A percentile compares a stretch with the other conserved stretches of the same genome.
Evolutionary conservation across 257 asterid genomes (phyloP).

Genomic region (Solanum pimpinellifolium): DNA sequence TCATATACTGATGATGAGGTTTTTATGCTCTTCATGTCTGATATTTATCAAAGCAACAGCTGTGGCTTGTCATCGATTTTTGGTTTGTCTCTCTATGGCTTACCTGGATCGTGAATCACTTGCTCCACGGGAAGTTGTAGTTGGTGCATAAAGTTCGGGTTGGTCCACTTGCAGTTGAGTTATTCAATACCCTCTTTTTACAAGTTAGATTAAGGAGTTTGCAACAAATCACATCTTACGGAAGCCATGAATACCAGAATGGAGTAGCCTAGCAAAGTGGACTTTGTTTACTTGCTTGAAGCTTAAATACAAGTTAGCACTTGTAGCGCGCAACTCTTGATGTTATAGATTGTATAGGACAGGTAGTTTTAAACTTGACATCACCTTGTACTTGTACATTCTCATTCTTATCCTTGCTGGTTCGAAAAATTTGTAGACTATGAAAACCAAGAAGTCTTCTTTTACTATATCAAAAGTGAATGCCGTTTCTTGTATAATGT

Average conservation of each 20-base stretch:
- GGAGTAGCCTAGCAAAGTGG: background rate
- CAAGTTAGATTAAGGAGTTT: background rate
- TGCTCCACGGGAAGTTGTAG: slow-evolving; percentile 28
- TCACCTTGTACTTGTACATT: background rate
- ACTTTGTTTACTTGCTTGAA: background rate
- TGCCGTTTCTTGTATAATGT: background rate
- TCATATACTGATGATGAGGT: slow-evolving; percentile 45
- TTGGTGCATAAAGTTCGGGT: slow-evolving; percentile 13
- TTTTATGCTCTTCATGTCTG: slow-evolving; percentile 46
- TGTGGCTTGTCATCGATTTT: slow-evolving; percentile 44
- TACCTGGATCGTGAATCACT: slow-evolving; percentile 30
- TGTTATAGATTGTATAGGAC: background rate
- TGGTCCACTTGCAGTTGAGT: background rate
- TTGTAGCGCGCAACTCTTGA: background rate
- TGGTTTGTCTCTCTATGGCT: slow-evolving; percentile 34
- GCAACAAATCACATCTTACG: background rate
- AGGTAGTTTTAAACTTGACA: background rate
- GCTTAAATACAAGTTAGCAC: background rate
- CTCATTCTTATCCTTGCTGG: background rate
- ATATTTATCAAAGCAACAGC: slow-evolving; percentile 48
- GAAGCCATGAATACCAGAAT: background rate
- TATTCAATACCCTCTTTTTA: background rate
- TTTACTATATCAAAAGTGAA: background rate
- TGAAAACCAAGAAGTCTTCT: background rate
- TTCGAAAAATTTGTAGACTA: background rate